A percentile compares a stretch with the other conserved stretches of the same genome.
Conservation (phyloP, 306 rosid genomes). For the Dalbergia oliveri region DNA sequence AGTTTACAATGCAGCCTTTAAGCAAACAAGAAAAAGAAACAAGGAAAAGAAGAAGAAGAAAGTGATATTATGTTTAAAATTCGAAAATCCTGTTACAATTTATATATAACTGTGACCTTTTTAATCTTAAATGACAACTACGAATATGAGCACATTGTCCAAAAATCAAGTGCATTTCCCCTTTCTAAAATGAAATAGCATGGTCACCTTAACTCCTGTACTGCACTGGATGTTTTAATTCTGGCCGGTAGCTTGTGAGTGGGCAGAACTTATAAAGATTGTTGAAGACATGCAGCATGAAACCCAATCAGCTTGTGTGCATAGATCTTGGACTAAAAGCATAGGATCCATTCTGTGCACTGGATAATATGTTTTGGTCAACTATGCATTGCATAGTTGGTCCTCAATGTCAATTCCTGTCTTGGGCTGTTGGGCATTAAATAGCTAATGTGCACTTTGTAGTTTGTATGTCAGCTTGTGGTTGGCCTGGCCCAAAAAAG, state of each 20-base stretch:
- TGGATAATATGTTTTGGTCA: no score
- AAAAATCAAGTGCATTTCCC: not conserved
- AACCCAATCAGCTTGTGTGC: not conserved
- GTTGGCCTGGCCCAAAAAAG: conserved; percentile 15
- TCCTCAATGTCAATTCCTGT: not conserved
- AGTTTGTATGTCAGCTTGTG: not conserved
- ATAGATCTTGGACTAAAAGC: not conserved
- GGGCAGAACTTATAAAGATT: not conserved
- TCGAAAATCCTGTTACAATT: not conserved
- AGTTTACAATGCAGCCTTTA: not conserved
- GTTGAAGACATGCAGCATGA: not conserved
- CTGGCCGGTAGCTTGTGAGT: no score
- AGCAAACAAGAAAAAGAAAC: not conserved
- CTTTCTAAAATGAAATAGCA: no score
- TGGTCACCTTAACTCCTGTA: no score
- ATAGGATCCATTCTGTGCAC: not conserved
- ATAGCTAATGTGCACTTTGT: not conserved
- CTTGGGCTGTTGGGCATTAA: not conserved
- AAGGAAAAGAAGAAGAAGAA: not conserved
- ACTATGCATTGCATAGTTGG: not conserved
- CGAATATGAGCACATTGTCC: not conserved
- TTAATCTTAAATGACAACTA: not conserved
- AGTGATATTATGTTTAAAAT: not conserved
- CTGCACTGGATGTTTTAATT: no score
- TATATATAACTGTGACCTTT: no score